Evolutionary conservation across 139 green algal species (phyloP).

Genomic region (Chlorella sorokiniana): DNA sequence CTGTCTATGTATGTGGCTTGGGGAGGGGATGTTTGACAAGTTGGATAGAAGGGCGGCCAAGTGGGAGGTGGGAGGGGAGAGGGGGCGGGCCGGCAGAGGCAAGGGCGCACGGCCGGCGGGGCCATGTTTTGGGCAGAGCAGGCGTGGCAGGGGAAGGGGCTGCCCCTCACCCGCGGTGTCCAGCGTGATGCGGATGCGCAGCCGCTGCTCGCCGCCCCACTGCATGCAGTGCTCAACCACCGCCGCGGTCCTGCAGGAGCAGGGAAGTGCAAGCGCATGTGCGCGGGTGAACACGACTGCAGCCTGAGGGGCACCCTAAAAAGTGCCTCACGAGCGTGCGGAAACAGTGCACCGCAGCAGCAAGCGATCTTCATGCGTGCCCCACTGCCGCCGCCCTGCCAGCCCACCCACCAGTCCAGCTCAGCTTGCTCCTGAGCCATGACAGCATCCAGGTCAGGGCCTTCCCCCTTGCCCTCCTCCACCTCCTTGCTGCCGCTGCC

Average conservation of each 20-base stretch:
- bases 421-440: constrained; percentile 19
- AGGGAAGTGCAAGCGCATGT: too few relatives aligned
- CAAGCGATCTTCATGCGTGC: too few relatives aligned
- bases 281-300: too few relatives aligned
- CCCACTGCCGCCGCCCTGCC: too few relatives aligned
- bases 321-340: too few relatives aligned
- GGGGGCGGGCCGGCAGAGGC: neutral
- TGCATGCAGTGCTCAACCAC: constrained; percentile 54
- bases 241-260: constrained; percentile 10
- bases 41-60: neutral
- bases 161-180: constrained; percentile 7
- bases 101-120: too few relatives aligned
- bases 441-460: neutral
- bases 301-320: neutral
- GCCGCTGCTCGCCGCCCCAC: constrained; percentile 51
- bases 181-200: constrained; percentile 48
- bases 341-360: too few relatives aligned
- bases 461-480: constrained; percentile 18
- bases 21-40: neutral
- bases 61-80: neutral
- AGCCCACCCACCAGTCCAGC: constrained; percentile 11
- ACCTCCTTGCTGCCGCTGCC: neutral
- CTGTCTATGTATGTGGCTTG: neutral
- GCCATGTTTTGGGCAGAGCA: neutral
- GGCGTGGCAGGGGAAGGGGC: neutral